Evolutionary conservation across 2,329 filamentous ascomycete genomes (phyloP), one percentile per base, ranked within the genome.

Genomic region (Leptographium radiaticola): DNA sequence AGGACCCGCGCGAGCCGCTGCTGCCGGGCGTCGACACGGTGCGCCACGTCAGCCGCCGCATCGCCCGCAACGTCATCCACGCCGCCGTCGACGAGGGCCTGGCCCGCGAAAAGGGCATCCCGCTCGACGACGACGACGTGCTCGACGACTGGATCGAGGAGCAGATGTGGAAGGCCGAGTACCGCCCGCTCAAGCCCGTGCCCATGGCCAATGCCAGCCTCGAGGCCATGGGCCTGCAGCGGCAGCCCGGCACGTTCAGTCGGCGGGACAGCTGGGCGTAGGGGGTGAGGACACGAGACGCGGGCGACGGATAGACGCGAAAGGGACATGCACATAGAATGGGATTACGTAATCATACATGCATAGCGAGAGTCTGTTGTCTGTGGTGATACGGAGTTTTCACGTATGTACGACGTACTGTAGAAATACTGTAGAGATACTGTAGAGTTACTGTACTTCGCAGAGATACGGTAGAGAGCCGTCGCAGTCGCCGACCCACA

Each of bases 121-220:
- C 87, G 0, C 61, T 62, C 0, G 62, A 71, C 2, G 69, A 80
- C 0, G 77, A 80, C 0, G 64, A 71, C 4, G 76, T 80, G 4
- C 61, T 88, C 38, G 81, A 86, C 53, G 76, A 77, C 55, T 91
- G 86, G 86, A 82, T 90, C 56, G 66, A 75, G 31, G 83, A 83
- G 68, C 86, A 89, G 71, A 90, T 90, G 86, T 90, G 86, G 87
- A 72, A 84, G 57, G 75, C 86, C 0, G 74, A 73, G 49, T 91
- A 90, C 64, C 68, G 85, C 31, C 77, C 79, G 1, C 64, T 89
- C 59, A 76, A 74, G 63, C 71, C 74, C 39, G 80, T 88, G 6
- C 68, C 71, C 20, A 67, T 71, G 33, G 67, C 70, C 6, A 65
- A 64, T 0, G 81, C 82, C 1, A 76, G 72, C 49, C 70, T 79